Evolutionary conservation across 208 protist species (phyloP), one percentile per base, ranked within the genome.

Genomic region (Crithidia thermophila): DNA sequence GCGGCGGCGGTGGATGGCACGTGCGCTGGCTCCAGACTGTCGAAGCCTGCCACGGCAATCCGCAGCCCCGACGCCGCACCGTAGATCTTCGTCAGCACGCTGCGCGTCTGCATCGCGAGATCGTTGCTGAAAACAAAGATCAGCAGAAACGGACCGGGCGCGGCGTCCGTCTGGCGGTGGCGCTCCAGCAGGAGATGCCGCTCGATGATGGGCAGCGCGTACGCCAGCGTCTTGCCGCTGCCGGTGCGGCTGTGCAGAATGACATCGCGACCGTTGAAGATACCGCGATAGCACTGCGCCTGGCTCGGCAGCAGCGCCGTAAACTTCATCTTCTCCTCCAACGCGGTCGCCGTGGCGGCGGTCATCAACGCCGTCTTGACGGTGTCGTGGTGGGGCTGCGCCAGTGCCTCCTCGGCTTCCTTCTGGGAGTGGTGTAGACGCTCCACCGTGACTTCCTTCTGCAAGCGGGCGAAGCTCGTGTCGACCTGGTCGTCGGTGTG

Each of bases 181-280:
- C 56, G 64, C 66, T 89, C 84, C 7, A 91, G 25, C 27, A 93
- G 79, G 6, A 87, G 65, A 59, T 94, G 87, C 7, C 91, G 84
- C 72, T 95, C 87, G 47, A 97, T 84, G 49, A 96, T 79, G 8
- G 99, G 99, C 14, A 99, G 93, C 11, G 99, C 87, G 81, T 99
- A 99, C 16, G 98, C 98, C 0, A 99, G 73, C 33, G 99, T 99
- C 84, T 99, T 99, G 28, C 98, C 98, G 65, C 82, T 95, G 55
- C 96, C 96, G 28, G 96, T 98, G 66, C 95, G 91, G 61, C 94
- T 95, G 77, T 98, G 94, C 51, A 97, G 79, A 39, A 98, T 90
- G 52, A 97, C 81, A 60, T 98, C 94, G 37, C 88, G 84, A 23
- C 88, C 81, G 39, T 86, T 84, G 58, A 94, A 94, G 46, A 96